Conservation (phyloP, 2,329 filamentous ascomycete species). For the Colletotrichum cordylinicola region DNA sequence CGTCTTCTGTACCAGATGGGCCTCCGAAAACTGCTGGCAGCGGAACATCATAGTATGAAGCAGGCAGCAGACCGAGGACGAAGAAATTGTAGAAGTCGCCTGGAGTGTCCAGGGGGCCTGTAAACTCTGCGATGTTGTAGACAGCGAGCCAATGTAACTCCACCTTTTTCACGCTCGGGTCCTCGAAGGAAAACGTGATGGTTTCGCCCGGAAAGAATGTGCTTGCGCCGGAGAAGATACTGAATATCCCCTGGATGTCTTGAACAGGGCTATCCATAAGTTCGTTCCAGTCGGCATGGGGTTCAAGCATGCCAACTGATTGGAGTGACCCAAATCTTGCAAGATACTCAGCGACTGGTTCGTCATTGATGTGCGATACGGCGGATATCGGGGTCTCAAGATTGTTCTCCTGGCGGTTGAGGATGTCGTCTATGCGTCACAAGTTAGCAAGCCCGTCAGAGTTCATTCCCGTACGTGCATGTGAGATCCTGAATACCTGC, state of each 20-base stretch:
- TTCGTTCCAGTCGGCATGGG: constrained; percentile 10
- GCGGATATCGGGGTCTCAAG: neutral
- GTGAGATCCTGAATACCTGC: neutral
- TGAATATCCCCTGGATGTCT: neutral
- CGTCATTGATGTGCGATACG: constrained; percentile 4
- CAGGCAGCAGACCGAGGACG: neutral
- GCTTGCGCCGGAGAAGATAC: neutral
- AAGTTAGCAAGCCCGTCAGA: neutral
- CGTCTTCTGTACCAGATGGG: neutral
- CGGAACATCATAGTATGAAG: neutral
- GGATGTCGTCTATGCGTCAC: neutral
- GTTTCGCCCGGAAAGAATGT: constrained; percentile 3
- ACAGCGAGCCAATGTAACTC: neutral
- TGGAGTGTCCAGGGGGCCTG: neutral
- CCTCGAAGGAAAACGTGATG: constrained; percentile 4
- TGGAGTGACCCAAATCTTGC: neutral
- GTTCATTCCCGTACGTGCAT: neutral
- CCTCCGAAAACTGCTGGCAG: neutral
- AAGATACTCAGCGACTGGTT: neutral
- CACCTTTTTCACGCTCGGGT: neutral
- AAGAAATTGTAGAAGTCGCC: constrained; percentile 16
- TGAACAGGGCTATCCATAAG: constrained; percentile 1
- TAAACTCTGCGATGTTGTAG: constrained; percentile 6
- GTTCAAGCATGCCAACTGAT: constrained; percentile 10
- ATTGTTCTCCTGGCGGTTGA: neutral